Evolutionary conservation across 2,329 filamentous ascomycete species (phyloP).

Genomic region (Polychaeton citri): DNA sequence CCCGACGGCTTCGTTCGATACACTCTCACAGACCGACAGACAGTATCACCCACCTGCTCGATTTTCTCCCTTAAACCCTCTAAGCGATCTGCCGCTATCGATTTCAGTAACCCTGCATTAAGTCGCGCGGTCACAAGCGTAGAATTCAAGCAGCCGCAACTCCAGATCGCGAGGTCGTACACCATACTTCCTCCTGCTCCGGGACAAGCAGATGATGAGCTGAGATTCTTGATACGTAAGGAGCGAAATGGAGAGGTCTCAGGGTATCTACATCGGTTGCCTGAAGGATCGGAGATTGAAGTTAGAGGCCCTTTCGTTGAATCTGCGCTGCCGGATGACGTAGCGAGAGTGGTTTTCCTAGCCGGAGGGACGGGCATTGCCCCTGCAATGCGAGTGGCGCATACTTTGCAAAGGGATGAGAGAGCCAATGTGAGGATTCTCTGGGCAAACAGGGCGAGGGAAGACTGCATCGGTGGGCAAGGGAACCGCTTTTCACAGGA

Average conservation of each 20-base stretch:
- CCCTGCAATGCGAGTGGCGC: conserved; percentile 69
- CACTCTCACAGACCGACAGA: conserved; percentile 46
- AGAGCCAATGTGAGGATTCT: conserved; percentile 50
- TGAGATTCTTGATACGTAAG: conserved; percentile 67
- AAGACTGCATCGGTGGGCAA: conserved; percentile 51
- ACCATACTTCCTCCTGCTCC: conserved; percentile 60
- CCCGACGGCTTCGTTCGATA: conserved; percentile 30
- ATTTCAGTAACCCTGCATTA: conserved; percentile 7
- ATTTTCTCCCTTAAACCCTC: conserved; percentile 50
- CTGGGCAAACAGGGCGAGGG: conserved; percentile 62
- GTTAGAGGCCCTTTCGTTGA: conserved; percentile 68
- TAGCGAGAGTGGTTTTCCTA: conserved; percentile 59
- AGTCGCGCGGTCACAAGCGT: conserved; percentile 66
- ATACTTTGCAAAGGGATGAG: conserved; percentile 36
- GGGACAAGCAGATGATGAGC: conserved; percentile 20
- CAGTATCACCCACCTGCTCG: conserved; percentile 53
- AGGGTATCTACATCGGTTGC: conserved; percentile 57
- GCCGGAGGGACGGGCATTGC: conserved; percentile 90
- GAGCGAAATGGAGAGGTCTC: conserved; percentile 77
- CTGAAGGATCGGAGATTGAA: conserved; percentile 49
- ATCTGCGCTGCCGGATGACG: conserved; percentile 39
- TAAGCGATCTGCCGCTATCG: conserved; percentile 4
- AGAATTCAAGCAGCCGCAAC: conserved; percentile 84
- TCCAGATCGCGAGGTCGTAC: conserved; percentile 85
- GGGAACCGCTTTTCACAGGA: conserved; percentile 31